Evolutionary conservation across 805 yeast genomes (phyloP), one percentile per base, ranked within the genome.

Genomic region (Cyberlindnera americana): DNA sequence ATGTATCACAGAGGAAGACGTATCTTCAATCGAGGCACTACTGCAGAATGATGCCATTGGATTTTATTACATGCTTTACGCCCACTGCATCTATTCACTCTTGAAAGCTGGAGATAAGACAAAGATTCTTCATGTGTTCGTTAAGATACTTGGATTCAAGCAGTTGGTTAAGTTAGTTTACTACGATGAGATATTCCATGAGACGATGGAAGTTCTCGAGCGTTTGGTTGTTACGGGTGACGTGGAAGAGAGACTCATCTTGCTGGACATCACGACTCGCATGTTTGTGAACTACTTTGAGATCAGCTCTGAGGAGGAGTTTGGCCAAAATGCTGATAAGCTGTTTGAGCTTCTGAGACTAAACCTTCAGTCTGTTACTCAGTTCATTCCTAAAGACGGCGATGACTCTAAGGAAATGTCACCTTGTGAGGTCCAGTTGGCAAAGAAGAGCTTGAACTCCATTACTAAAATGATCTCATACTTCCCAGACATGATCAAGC

Each of bases 71-170:
- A 81, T 89, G 22, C 59, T 90, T 28, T 85, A 83, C 62, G 85
- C 96, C 10, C 84, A 86, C 49, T 87, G 96, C 57, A 70, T 89
- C 34, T 95, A 86, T 50, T 75, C 83, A 1, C 67, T 89, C 45
- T 72, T 83, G 34, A 73, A 72, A 35, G 52, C 50, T 30, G 44
- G 47, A 1, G 35, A 53, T 11, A 59, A 64, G 17, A 41, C 54
- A 22, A 54, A 61, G 22, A 73, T 80, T 3, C 53, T 73, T 11
- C 64, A 65, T 3, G 79, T 83, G 0, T 59, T 90, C 43, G 65
- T 63, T 24, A 70, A 77, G 40, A 65, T 89, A 14, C 66, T 87
- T 23, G 73, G 69, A 33, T 73, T 78, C 28, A 65, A 75, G 2
- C 70, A 77, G 4, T 70, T 86, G 13, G 73, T 82, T 10, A 69